These are phyloP conservation scores for Hanseniaspora clermontiae DNA, from an alignment of 805 yeast genomes.

Conservation along the genomic window DNA sequence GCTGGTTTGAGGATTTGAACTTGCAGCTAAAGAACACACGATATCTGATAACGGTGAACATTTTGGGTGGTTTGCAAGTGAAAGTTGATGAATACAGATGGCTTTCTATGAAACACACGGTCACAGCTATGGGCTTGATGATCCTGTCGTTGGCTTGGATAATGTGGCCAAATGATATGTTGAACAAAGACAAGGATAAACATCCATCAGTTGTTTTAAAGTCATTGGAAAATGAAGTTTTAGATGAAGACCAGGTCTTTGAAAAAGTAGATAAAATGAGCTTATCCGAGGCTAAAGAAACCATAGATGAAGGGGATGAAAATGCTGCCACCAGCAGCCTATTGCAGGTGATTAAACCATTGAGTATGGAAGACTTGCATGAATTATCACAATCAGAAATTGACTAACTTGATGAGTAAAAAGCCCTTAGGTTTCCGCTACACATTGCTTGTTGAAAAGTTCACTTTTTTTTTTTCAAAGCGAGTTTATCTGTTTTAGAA, in stretches of 20 bases:
- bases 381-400: conserved; percentile 5
- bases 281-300: conserved; percentile 20
- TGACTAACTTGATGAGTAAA: not conserved
- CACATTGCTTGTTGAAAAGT: not conserved
- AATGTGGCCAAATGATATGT: conserved; percentile 37
- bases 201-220: conserved; percentile 8
- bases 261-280: not conserved
- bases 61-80: conserved; percentile 68
- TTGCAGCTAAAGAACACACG: conserved; percentile 67
- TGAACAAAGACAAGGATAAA: conserved; percentile 23
- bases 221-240: conserved; percentile 10
- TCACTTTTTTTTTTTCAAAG: too few species aligned
- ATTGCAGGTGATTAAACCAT: not conserved
- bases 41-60: conserved; percentile 69
- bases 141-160: conserved; percentile 37
- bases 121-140: conserved; percentile 57
- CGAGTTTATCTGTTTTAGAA: too few species aligned
- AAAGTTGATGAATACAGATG: conserved; percentile 83
- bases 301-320: conserved; percentile 21
- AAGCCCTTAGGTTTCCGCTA: not conserved
- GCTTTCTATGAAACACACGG: conserved; percentile 84
- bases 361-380: not conserved
- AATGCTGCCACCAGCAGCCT: not conserved
- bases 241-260: conserved; percentile 1
- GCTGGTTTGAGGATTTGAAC: conserved; percentile 55